phyloP scores from a whole-genome alignment of 2,329 filamentous ascomycete species.

The Cyphellophora europaea region DNA sequence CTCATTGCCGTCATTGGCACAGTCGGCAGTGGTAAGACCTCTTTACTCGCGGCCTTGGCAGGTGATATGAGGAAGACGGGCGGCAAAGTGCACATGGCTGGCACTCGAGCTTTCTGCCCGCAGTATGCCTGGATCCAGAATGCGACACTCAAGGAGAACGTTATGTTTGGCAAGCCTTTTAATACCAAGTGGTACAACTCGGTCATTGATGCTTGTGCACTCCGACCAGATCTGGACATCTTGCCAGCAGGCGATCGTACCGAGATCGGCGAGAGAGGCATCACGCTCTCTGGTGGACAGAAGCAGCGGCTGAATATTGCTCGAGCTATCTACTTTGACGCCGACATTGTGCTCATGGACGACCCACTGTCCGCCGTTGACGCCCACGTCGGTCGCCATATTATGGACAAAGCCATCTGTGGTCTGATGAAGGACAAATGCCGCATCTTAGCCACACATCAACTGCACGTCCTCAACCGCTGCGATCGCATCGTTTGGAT shows the following conservation, averaged over 20 bases:
- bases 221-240: slow-evolving; percentile 82
- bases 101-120: slow-evolving; percentile 79
- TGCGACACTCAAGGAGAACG: slow-evolving; percentile 75
- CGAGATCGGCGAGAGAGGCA: slow-evolving; percentile 90
- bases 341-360: slow-evolving; percentile 55
- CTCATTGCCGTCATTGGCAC: slow-evolving; percentile 70
- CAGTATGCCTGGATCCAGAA: slow-evolving; percentile 99
- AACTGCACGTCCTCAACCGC: slow-evolving; percentile 81
- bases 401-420: slow-evolving; percentile 91
- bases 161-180: slow-evolving; percentile 75
- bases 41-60: slow-evolving; percentile 75
- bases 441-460: slow-evolving; percentile 85
- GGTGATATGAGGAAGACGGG: slow-evolving; percentile 85
- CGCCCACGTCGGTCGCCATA: slow-evolving; percentile 53
- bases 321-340: slow-evolving; percentile 58
- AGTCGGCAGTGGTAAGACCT: slow-evolving; percentile 87
- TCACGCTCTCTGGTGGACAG: slow-evolving; percentile 90
- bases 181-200: slow-evolving; percentile 70
- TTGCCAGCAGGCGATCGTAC: slow-evolving; percentile 81
- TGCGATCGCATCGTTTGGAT: slow-evolving; percentile 93
- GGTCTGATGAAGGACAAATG: slow-evolving; percentile 84
- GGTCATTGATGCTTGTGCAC: slow-evolving; percentile 78
- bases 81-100: slow-evolving; percentile 66
- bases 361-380: slow-evolving; percentile 50
- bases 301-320: slow-evolving; percentile 95